phyloP scores from a whole-genome alignment of 257 asterid genomes.

The Henckelia pumila region DNA sequence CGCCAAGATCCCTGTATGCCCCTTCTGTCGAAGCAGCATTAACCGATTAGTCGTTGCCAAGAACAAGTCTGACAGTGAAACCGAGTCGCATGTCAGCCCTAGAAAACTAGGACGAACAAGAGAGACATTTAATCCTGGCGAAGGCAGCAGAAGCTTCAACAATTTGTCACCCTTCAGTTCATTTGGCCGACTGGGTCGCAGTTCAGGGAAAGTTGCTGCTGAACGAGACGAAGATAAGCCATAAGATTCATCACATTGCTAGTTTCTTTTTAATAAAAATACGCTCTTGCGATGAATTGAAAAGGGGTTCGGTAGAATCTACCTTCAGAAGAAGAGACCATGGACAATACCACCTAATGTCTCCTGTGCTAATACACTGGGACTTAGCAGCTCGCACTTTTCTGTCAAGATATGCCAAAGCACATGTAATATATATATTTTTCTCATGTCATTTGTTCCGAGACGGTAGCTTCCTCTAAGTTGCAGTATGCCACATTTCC shows the following conservation, averaged over 20 bases:
- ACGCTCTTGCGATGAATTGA: conserved; percentile 4
- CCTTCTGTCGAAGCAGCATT: conserved; percentile 74
- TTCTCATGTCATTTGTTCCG: neutral
- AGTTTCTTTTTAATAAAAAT: neutral
- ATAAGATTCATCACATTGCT: neutral
- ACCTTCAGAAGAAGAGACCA: conserved; percentile 14
- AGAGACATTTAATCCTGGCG: conserved; percentile 42
- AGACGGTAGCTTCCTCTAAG: neutral
- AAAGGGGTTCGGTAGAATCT: neutral
- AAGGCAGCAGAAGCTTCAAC: conserved; percentile 63
- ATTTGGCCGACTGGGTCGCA: conserved; percentile 51
- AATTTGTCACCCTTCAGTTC: conserved; percentile 55
- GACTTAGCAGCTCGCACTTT: conserved; percentile 24
- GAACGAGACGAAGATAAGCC: conserved; percentile 47
- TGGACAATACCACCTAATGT: neutral
- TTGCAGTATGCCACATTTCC: neutral
- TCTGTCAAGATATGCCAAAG: conserved; percentile 17
- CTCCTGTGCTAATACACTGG: neutral
- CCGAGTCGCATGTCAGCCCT: conserved; percentile 44
- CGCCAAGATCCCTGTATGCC: conserved; percentile 57
- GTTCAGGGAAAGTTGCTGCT: conserved; percentile 52
- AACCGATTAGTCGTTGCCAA: conserved; percentile 45
- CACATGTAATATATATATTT: neutral
- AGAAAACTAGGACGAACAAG: conserved; percentile 45
- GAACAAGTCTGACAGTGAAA: conserved; percentile 34